Base-by-base conservation (phyloP, 2,329 filamentous ascomycete species). In the Byssoonygena ceratinophila region DNA sequence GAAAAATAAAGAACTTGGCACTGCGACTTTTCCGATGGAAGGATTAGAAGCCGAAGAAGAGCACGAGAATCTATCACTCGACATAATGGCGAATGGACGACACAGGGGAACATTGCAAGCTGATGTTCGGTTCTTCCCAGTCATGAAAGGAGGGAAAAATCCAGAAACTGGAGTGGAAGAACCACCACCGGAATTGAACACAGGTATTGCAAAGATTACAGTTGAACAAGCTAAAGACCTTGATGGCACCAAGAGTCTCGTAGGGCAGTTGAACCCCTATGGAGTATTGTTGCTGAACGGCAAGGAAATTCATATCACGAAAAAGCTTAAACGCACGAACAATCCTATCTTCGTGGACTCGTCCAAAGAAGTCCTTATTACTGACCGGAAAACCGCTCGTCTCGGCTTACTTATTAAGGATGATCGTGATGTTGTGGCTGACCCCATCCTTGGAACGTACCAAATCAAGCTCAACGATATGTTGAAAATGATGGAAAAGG, bases 211-310 rank as follows among this genome's bases (percentile, higher is more conserved):
- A 57, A 84, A 88, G 57, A 95, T 96, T 68, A 94, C 85, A 0
- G 80, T 98, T 49, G 90, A 96, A 66, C 91, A 95, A 69, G 91
- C 90, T 59, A 98, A 98, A 74, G 91, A 97, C 61, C 78, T 98
- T 29, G 92, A 98, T 63, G 84, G 84, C 47, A 85, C 81, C 59
- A 96, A 92, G 82, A 95, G 89, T 69, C 73, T 98, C 64, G 83
- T 97, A 55, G 92, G 92, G 27, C 78, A 84, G 57, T 82, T 98
- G 44, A 97, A 89, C 68, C 92, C 92, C 1, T 98, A 97, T 60
- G 90, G 87, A 8, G 77, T 83, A 29, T 77, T 98, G 47, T 77
- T 96, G 41, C 80, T 98, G 60, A 98, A 98, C 62, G 86, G 88
- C 57, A 94, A 92, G 70, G 85, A 94, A 65, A 79, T 97, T 3